Base-by-base conservation (phyloP, 306 rosid genomes). In the Gleditsia sinensis region DNA sequence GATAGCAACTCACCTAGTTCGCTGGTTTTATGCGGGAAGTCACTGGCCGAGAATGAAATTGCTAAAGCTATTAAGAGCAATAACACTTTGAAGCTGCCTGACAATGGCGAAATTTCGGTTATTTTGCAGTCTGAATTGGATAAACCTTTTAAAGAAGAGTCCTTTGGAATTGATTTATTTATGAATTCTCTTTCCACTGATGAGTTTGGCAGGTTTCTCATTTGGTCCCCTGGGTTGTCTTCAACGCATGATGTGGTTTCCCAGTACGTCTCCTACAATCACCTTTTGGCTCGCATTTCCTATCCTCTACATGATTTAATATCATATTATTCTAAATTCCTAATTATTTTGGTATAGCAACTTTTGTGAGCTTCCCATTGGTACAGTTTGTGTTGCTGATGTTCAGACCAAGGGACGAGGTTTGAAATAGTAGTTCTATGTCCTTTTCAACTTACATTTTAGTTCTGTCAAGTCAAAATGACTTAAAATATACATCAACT, bases 181-280 rank as follows among this genome's bases (percentile, higher is more conserved):
- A 77, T 95, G 92, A 56, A 49, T 72, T 85, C 88, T 69, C 98
- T 95, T 68, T 84, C 86, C 4, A 90, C 95, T 20, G 60, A 74
- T 79, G 82, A 80, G 82, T 95, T 86, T 81, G 98, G 99, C 51
- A 85, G 96, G 84, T 78, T 92, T 60, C 88, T 95, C 66, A 73
- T 92, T 24, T 95, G 97, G 97, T 90, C 97, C 56, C 93, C 93
- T 0, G 75, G 61, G 70, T 75, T 92, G 81, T 40, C 93, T 78
- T 90, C 99, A 3, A 95, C 99, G 3, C 99, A 95, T 9, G 98
- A 95, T 75, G 89, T 95, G 5, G 81, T 92, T 77, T 88, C 98
- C 54, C 78, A 80, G 96, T 95, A 76, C 71, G 92, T 82, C 54
- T 70, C 48, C 20, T 49, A 17, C n/a, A 17, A 21, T 34, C 34